Base-by-base conservation (phyloP, 2,329 filamentous ascomycete genomes). In the Fusarium annulatum region DNA sequence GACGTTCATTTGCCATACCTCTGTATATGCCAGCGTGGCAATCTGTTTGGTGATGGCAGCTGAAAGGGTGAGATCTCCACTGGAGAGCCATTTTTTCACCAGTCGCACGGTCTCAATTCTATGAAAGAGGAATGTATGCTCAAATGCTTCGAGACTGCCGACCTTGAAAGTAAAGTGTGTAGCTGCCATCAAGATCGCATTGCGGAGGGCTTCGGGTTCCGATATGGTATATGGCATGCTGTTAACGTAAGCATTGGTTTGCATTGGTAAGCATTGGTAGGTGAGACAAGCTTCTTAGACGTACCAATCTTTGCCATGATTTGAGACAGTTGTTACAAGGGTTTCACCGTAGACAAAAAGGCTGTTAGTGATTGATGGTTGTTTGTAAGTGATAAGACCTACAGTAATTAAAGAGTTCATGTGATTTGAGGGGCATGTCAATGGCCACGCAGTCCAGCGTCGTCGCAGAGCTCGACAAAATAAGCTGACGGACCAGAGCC, bases 371-470 rank as follows among this genome's bases (percentile, higher is more conserved):
- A 33, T 9, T 1, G 2, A 7, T 26, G 11, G 6, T 18, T 1
- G n/a, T 2, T 4, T 3, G 7, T 3, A 6, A 3, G 30, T 19
- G 10, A 3, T 2, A 18, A 5, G 7, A 49, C 60, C 9, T 33
- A 70, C 67, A 70, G 7, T 70, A 70, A 34, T 70, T 61, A n/a
- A 70, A 69, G 9, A 70, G 38, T 14, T 70, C 67, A 8, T 70
- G 66, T 3, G 67, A 70, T 38, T 51, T 46, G 16, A 70, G 21
- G 4, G 67, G 67, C 67, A 70, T 70, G 1, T 61, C 33, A 12
- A 70, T 70, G 5, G 67, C 26, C 5, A 69, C n/a, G 5, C 23
- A 55, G 19, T 55, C 36, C 4, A 64, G 5, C 12, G 41, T 69
- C 12, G 39, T 33, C 3, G 23, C 7, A 15, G 67, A 64, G 3